Evolutionary conservation across 1,284 basidiomycete species (phyloP).

Genomic region (Cutaneotrichosporon cutaneum): DNA sequence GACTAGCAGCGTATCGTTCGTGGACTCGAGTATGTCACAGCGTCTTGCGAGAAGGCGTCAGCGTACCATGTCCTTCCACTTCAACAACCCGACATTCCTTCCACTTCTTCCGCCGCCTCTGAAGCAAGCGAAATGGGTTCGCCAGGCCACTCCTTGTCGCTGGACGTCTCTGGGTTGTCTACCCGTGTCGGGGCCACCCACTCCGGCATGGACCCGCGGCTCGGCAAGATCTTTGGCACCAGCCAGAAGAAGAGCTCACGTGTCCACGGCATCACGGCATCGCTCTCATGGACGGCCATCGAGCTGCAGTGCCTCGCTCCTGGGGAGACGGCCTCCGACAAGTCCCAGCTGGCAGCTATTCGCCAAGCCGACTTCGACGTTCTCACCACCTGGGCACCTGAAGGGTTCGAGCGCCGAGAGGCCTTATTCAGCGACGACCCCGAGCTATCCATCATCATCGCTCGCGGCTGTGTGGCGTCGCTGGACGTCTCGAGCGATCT

Average conservation of each 20-base stretch:
- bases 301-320: conserved; percentile 40
- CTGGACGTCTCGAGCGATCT: conserved; percentile 42
- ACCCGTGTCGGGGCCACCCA: conserved; percentile 37
- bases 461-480: conserved; percentile 31
- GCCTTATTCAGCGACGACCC: conserved; percentile 44
- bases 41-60: conserved; percentile 29
- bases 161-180: conserved; percentile 32
- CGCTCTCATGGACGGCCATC: conserved; percentile 34
- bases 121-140: not conserved
- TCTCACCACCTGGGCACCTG: conserved; percentile 43
- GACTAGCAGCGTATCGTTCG: conserved; percentile 38
- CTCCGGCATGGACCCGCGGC: conserved; percentile 38
- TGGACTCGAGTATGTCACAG: conserved; percentile 35
- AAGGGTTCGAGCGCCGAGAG: conserved; percentile 39
- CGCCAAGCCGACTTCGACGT: conserved; percentile 39
- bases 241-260: conserved; percentile 32
- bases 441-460: conserved; percentile 41
- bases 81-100: conserved; percentile 7
- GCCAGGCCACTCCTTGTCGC: conserved; percentile 31
- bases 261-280: conserved; percentile 38
- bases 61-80: conserved; percentile 23
- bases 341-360: conserved; percentile 37
- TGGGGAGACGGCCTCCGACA: conserved; percentile 31
- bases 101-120: not conserved
- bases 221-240: conserved; percentile 43